Base-by-base conservation (phyloP, 805 yeast genomes). In the Maudiozyma serrabonitensis region DNA sequence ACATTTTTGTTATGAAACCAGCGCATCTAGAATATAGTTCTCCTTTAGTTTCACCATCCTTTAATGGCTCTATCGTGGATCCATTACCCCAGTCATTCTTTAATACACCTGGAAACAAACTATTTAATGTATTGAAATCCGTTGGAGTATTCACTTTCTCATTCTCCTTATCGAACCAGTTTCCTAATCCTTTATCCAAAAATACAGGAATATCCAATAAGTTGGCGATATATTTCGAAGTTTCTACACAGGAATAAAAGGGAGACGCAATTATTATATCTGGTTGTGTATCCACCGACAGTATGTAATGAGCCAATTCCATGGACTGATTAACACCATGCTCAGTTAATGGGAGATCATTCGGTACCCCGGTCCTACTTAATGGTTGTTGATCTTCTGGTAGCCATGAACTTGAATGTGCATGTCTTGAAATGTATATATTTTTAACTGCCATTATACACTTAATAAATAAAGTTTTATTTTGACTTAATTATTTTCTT, bases 281-380 rank as follows among this genome's bases (percentile, higher is more conserved):
- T 1, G 95, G 95, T 49, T 75, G 75, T 4, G 84, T 82, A 6
- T 66, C 62, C 13, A 68, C 60, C 0, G 78, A 71, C 16, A 76
- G 56, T 16, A 90, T 59, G 60, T 75, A 83, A 25, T 69, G 74
- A 0, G 86, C 89, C 53, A 93, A 69, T 60, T 93, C 93, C 39
- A 76, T 72, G 0, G 98, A 95, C 68, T 93, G 98, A 11, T 81
- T 83, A 2, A 79, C 82, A 4, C 98, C 99, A 61, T 87, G 95
- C 1, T 80, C 80, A 0, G 97, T 93, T 54, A 93, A 71, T 2
- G 87, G 82, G 2, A 95, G 93, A 59, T 93, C 99, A 50, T 90
- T 82, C 52, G 84, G 90, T 18, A 90, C 81, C 0, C 96, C 96
- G 0, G 98, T 90, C 2, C 95, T 95, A 39, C 81, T 78, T 7